Evolutionary conservation across 805 yeast species (phyloP).

Genomic region (Hemisphaericaspora nanyangensis): DNA sequence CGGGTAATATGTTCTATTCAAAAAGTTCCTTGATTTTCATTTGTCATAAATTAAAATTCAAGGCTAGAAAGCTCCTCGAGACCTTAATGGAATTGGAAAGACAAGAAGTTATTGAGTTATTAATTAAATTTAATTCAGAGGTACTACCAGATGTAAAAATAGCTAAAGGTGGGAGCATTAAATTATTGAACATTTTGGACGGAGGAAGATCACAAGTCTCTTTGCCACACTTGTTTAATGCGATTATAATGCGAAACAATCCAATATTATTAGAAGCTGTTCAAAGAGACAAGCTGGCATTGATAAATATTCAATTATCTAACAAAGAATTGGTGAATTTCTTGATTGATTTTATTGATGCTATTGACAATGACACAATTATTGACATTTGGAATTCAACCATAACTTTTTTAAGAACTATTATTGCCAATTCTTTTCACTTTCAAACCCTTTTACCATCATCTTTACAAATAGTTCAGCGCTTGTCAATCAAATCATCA

Average conservation of each 20-base stretch:
- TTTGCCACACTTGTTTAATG: slow-evolving; percentile 60
- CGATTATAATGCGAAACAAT: slow-evolving; percentile 46
- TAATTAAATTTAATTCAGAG: slow-evolving; percentile 40
- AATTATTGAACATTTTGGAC: slow-evolving; percentile 73
- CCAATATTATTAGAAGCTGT: slow-evolving; percentile 27
- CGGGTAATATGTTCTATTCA: slow-evolving; percentile 3
- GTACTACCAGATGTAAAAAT: neutral
- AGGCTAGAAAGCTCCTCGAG: slow-evolving; percentile 64
- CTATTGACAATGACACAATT: slow-evolving; percentile 71
- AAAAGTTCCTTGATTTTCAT: slow-evolving; percentile 31
- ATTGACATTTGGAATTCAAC: slow-evolving; percentile 73
- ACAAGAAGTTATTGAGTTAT: slow-evolving; percentile 64
- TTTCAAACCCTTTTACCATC: slow-evolving; percentile 52
- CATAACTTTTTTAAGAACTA: slow-evolving; percentile 57
- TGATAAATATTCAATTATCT: slow-evolving; percentile 44
- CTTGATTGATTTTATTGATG: slow-evolving; percentile 55
- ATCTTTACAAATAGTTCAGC: slow-evolving; percentile 48
- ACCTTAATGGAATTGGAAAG: slow-evolving; percentile 65
- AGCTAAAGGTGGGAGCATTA: slow-evolving; percentile 28
- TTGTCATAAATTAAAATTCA: slow-evolving; percentile 61
- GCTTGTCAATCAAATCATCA: slow-evolving; percentile 52
- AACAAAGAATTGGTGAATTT: slow-evolving; percentile 48
- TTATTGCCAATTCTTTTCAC: slow-evolving; percentile 40
- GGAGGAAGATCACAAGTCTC: slow-evolving; percentile 78
- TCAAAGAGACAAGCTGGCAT: slow-evolving; percentile 30